Percentiles rank a stretch among this genome's conserved stretches.
Evolutionary conservation across 2,329 filamentous ascomycete species (phyloP).

Genomic region (Fusarium sp.): DNA sequence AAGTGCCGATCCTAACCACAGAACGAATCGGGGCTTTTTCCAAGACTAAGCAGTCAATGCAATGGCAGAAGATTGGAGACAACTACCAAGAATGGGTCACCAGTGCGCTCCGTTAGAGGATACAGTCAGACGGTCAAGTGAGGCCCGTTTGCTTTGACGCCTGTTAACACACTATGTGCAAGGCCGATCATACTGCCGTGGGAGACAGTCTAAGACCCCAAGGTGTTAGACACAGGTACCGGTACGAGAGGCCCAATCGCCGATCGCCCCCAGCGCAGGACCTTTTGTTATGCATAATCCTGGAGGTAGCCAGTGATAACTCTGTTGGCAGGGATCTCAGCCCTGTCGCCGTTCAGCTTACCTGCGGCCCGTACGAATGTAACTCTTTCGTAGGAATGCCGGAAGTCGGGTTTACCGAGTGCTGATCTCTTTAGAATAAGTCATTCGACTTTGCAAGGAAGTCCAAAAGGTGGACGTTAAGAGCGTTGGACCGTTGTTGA

Average conservation of each 20-base stretch:
- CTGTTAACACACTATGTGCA: no score
- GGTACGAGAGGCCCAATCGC: neutral
- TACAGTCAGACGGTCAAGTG: neutral
- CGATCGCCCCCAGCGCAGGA: neutral
- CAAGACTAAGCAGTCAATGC: neutral
- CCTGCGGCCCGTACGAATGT: neutral
- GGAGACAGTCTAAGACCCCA: no score
- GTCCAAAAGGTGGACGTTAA: accelerated
- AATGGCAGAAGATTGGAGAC: neutral
- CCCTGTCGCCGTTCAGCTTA: neutral
- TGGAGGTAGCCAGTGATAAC: no score
- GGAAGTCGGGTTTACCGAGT: neutral
- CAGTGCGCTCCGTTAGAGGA: neutral
- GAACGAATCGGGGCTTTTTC: neutral
- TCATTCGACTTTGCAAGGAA: neutral
- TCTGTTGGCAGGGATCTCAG: neutral
- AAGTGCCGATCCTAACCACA: neutral
- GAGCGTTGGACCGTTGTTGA: accelerated
- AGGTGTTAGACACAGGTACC: neutral
- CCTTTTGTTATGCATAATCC: neutral
- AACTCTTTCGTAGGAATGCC: neutral
- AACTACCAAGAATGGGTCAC: no score
- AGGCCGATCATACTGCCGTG: neutral
- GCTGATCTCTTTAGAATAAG: neutral
- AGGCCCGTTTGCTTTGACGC: neutral